Base-by-base conservation (phyloP, 306 rosid genomes). In the Dalbergia oliveri region DNA sequence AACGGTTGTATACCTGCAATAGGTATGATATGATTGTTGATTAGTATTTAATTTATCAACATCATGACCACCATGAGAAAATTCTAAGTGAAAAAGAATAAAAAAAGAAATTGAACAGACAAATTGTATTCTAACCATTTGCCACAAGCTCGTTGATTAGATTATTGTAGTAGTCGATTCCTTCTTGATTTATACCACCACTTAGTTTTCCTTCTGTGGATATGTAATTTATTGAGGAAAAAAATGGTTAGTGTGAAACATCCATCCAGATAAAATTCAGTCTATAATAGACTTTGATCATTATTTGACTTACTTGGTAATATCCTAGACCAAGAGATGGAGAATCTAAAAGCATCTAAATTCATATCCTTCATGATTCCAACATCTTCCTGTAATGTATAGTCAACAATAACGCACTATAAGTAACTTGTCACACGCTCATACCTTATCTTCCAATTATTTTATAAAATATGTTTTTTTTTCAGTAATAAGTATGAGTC, bases 271-370 rank as follows among this genome's bases (percentile, higher is more conserved):
- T 67, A 26, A 5, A 79, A 4, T 45, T 16, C 4, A 19, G 4
- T 69, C 9, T n/a, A 23, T 16, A 59, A 26, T 67, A 15, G 7
- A 14, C 39, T 1, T 26, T 23, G 50, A 18, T 65, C 11, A 6
- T 1, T 7, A 39, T 23, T 43, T 18, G 13, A 39, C 0, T 21
- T 21, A 21, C 23, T 21, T 21, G 23, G 23, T 1, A 90, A 69
- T 18, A 90, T 31, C 84, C 94, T 84, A 3, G 97, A 67, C 95
- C 97, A 92, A 23, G 97, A 80, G 19, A 92, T 85, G 3, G 97
- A 92, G 73, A 92, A 85, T 62, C 95, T 84, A 21, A 85, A 89
- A 3, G 94, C 92, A 83, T 90, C 95, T 59, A 76, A 72, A 9
- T 82, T 80, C 83, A 92, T 87, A 0, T 86, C 70, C 64, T 92